Conservation (phyloP, 495 filamentous ascomycete genomes). For the Elaphomyces granulatus region DNA sequence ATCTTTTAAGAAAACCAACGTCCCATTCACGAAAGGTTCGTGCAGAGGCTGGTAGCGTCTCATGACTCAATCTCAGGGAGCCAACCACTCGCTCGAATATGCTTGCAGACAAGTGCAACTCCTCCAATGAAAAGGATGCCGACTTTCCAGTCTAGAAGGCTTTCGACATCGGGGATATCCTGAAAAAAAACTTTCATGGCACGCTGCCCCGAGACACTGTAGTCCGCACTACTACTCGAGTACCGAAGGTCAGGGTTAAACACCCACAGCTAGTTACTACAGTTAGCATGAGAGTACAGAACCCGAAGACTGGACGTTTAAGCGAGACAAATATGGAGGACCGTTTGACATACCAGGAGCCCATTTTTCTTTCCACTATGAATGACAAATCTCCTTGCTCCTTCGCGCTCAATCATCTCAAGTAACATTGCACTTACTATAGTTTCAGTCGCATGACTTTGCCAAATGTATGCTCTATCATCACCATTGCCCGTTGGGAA, state of each 20-base stretch:
- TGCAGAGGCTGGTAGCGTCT: slow-evolving; percentile 39
- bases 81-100: slow-evolving; percentile 31
- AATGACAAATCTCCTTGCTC: slow-evolving; percentile 32
- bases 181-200: slow-evolving; percentile 58
- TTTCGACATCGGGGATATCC: slow-evolving; percentile 33
- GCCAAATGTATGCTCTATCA: slow-evolving; percentile 9
- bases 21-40: slow-evolving; percentile 49
- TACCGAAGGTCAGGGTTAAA: slow-evolving; percentile 57
- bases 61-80: slow-evolving; percentile 34
- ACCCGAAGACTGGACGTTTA: too few relatives aligned
- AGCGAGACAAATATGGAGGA: too few relatives aligned
- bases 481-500: slow-evolving; percentile 1
- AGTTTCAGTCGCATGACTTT: slow-evolving; percentile 33
- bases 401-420: slow-evolving; percentile 35
- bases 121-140: slow-evolving; percentile 42
- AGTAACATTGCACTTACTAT: slow-evolving; percentile 38
- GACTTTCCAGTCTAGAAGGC: slow-evolving; percentile 33
- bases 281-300: neutral
- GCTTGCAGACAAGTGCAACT: slow-evolving; percentile 42
- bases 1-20: slow-evolving; percentile 46
- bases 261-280: slow-evolving; percentile 40
- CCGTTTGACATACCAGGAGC: slow-evolving; percentile 25
- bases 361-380: slow-evolving; percentile 26
- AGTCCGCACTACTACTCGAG: slow-evolving; percentile 31
- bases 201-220: slow-evolving; percentile 23